A percentile compares a stretch with the other conserved stretches of the same genome.
These are phyloP conservation scores for Aspergillus nanangensis DNA, from an alignment of 495 filamentous ascomycete genomes.

Conservation along the genomic window DNA sequence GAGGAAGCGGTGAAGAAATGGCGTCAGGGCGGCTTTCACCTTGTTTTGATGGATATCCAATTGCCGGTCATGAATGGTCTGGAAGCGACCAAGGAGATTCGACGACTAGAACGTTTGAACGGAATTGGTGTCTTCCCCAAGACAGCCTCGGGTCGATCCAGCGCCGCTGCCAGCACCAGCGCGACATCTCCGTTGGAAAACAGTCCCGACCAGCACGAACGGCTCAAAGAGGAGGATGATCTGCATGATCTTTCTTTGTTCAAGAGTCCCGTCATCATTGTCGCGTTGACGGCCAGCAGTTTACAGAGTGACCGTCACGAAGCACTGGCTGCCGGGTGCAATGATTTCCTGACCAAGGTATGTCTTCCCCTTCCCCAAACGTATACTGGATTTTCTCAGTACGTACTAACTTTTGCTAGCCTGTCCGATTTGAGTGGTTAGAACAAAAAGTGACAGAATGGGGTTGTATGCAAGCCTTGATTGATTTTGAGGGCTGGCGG, in stretches of 20 bases:
- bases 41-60: constrained; percentile 98
- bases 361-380: constrained; percentile 12
- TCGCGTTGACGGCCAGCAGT: constrained; percentile 88
- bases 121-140: constrained; percentile 81
- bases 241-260: constrained; percentile 67
- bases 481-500: constrained; percentile 97
- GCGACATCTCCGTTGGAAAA: constrained; percentile 20
- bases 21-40: constrained; percentile 89
- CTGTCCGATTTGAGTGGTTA: constrained; percentile 96
- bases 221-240: constrained; percentile 55
- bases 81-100: constrained; percentile 95
- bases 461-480: constrained; percentile 98
- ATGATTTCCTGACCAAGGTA: constrained; percentile 98
- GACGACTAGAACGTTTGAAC: constrained; percentile 83
- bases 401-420: constrained; percentile 45
- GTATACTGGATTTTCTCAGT: not conserved
- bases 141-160: constrained; percentile 37
- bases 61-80: constrained; percentile 95
- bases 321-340: constrained; percentile 91
- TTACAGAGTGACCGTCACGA: constrained; percentile 94
- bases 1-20: constrained; percentile 90
- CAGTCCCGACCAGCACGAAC: constrained; percentile 20
- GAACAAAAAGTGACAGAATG: constrained; percentile 97
- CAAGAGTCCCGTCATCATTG: constrained; percentile 96
- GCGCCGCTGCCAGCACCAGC: constrained; percentile 25